phyloP scores from a whole-genome alignment of 2,329 filamentous ascomycete genomes.

The Fusarium proliferatum region DNA sequence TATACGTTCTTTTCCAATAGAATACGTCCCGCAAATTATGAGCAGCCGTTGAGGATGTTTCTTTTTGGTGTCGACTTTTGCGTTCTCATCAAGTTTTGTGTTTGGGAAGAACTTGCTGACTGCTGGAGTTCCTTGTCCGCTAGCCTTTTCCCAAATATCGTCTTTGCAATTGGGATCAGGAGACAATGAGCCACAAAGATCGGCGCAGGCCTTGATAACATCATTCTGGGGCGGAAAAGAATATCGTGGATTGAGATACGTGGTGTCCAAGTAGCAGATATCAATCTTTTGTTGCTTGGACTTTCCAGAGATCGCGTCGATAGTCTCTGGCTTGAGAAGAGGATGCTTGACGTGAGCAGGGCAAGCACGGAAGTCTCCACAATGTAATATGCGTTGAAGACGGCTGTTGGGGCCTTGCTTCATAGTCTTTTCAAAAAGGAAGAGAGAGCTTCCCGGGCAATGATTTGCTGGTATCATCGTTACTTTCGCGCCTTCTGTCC shows the following conservation, averaged over 20 bases:
- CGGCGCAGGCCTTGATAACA: conserved; percentile 87
- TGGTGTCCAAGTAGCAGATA: conserved; percentile 96
- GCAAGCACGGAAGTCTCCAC: conserved; percentile 94
- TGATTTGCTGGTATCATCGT: conserved; percentile 98
- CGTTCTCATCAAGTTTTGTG: conserved; percentile 45
- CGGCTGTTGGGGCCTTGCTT: conserved; percentile 69
- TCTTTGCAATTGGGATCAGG: conserved; percentile 67
- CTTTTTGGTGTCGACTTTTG: conserved; percentile 44
- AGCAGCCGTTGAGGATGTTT: conserved; percentile 71
- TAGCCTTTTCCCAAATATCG: conserved; percentile 58
- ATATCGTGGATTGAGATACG: conserved; percentile 95
- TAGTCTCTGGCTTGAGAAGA: conserved; percentile 78
- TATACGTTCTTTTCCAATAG: conserved; percentile 96
- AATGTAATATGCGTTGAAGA: conserved; percentile 87
- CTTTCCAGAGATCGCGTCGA: conserved; percentile 78
- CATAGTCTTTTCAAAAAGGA: conserved; percentile 85
- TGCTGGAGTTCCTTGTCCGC: conserved; percentile 54
- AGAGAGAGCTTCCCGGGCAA: conserved; percentile 93
- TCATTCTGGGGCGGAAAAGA: conserved; percentile 90
- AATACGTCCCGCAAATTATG: conserved; percentile 95
- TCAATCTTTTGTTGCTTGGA: conserved; percentile 87
- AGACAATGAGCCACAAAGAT: conserved; percentile 83
- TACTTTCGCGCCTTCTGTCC: conserved; percentile 83
- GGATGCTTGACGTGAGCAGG: conserved; percentile 85
- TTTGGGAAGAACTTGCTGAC: conserved; percentile 66